Evolutionary conservation across 2,329 filamentous ascomycete genomes (phyloP).

Genomic region (Ascochyta rabiei): DNA sequence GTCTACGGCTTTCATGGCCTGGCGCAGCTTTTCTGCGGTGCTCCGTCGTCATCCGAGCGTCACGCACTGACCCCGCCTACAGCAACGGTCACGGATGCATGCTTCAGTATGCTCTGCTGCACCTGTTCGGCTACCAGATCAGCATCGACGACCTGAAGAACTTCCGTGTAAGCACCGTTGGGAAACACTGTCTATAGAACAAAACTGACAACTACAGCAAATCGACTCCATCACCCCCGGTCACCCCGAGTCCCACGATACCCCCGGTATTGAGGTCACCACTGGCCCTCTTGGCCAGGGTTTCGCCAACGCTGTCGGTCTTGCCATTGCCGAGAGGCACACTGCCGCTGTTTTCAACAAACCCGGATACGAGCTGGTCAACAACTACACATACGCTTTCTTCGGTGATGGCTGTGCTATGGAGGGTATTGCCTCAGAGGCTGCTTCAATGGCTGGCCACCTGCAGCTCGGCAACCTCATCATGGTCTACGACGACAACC

Average conservation of each 20-base stretch:
- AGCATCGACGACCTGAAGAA: conserved; percentile 90
- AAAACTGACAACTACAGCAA: conserved; percentile 54
- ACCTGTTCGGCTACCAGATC: conserved; percentile 90
- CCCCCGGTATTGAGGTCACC: conserved; percentile 95
- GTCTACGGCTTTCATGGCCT: neutral
- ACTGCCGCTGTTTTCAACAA: conserved; percentile 94
- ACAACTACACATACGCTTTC: conserved; percentile 98
- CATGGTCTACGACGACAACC: conserved; percentile 97
- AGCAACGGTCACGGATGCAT: conserved; percentile 99
- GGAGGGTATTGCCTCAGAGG: conserved; percentile 96
- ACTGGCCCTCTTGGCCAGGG: conserved; percentile 97
- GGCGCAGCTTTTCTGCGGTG: conserved; percentile 17
- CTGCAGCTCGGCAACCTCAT: conserved; percentile 98
- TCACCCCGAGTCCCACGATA: conserved; percentile 96
- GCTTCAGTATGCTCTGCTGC: conserved; percentile 98
- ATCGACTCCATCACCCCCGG: conserved; percentile 86
- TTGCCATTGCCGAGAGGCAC: conserved; percentile 95
- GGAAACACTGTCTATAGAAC: conserved; percentile 22
- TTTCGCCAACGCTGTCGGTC: conserved; percentile 95
- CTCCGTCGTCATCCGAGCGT: conserved; percentile 16
- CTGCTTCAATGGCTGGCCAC: conserved; percentile 90
- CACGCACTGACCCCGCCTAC: conserved; percentile 27
- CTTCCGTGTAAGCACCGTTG: conserved; percentile 81
- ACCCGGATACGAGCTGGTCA: conserved; percentile 85
- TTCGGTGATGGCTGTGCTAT: conserved; percentile 98